These are phyloP conservation scores for Myxozyma vanderwaltii DNA, from an alignment of 805 yeast species.

Conservation along the genomic window DNA sequence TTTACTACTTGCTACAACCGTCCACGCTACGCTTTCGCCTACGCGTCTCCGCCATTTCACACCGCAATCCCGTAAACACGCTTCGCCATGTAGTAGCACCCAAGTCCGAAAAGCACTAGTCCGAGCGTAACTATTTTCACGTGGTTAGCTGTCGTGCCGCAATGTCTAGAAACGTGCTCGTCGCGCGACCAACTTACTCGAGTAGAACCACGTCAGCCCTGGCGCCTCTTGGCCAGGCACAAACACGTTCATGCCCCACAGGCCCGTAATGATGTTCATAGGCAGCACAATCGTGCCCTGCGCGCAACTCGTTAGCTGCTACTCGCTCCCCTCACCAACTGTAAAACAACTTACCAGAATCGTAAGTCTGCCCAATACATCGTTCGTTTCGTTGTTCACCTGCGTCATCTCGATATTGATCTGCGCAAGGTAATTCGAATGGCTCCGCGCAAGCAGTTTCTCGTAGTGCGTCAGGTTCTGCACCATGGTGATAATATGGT, in stretches of 20 bases:
- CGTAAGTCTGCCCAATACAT: conserved; percentile 89
- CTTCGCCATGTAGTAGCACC: conserved; percentile 20
- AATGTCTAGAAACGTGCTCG: no score
- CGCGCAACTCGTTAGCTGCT: neutral
- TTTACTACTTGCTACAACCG: no score
- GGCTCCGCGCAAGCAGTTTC: conserved; percentile 89
- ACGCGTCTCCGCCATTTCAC: neutral
- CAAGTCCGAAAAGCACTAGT: conserved; percentile 25
- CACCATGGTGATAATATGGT: conserved; percentile 96
- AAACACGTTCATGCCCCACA: conserved; percentile 98
- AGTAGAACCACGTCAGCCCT: conserved; percentile 65
- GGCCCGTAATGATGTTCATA: conserved; percentile 90
- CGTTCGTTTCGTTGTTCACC: conserved; percentile 96
- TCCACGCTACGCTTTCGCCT: no score
- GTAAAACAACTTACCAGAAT: conserved; percentile 36
- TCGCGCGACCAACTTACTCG: conserved; percentile 19
- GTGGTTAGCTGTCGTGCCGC: no score
- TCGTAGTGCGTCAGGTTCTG: conserved; percentile 94
- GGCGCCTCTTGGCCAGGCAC: conserved; percentile 85
- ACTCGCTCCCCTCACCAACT: neutral
- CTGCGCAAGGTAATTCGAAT: conserved; percentile 93
- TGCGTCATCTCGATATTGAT: conserved; percentile 97
- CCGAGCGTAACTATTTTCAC: conserved; percentile 19
- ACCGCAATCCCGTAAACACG: conserved; percentile 22
- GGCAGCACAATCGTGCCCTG: conserved; percentile 95